phyloP scores from a whole-genome alignment of 495 filamentous ascomycete genomes.

The Geoglossum glabrum region DNA sequence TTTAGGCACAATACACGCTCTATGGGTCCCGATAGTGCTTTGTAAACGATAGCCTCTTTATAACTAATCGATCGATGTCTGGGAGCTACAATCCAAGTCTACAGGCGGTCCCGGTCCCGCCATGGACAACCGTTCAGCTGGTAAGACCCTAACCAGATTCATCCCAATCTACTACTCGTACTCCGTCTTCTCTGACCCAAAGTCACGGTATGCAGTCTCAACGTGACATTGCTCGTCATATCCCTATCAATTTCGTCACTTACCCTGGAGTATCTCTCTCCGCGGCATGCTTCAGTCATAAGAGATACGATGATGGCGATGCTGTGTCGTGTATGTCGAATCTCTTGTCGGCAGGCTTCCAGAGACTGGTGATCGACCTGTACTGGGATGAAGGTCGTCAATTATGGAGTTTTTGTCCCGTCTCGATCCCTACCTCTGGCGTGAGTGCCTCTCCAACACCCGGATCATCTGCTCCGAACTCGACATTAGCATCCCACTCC shows the following conservation, averaged over 20 bases:
- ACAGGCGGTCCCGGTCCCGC: neutral
- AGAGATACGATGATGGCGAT: constrained; percentile 25
- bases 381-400: constrained; percentile 37
- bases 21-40: neutral
- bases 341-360: constrained; percentile 36
- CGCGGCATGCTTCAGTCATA: constrained; percentile 36
- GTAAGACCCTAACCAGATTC: neutral
- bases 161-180: neutral
- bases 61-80: constrained; percentile 4
- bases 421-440: constrained; percentile 8
- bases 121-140: constrained; percentile 4
- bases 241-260: constrained; percentile 43
- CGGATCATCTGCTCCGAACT: constrained; percentile 10
- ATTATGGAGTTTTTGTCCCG: constrained; percentile 40
- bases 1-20: neutral
- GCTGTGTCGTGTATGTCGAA: constrained; percentile 37
- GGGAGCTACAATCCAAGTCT: constrained; percentile 6
- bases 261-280: constrained; percentile 31
- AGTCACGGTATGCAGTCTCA: constrained; percentile 25
- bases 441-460: constrained; percentile 11
- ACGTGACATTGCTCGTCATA: constrained; percentile 35
- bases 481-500: constrained; percentile 10
- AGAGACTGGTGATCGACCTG: constrained; percentile 37
- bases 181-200: neutral
- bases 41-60: neutral